Base-by-base conservation (phyloP, 192 early-diverging fungal genomes). In the Rhizophagus sp. region DNA sequence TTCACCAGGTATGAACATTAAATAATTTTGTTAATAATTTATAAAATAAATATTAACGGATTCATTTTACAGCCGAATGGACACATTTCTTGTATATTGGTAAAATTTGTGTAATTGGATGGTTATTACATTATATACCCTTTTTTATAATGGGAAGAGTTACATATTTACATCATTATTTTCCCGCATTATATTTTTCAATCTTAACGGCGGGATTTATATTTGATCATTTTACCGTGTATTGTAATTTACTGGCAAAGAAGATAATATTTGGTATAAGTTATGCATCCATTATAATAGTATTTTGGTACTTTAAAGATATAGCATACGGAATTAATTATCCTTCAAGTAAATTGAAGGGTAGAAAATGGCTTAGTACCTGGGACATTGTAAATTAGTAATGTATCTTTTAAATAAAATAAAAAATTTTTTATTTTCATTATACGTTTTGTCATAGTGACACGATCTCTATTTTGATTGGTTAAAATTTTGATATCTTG, bases 71-170 rank as follows among this genome's bases (percentile, higher is more conserved):
- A 63, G 84, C 49, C 12, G 85, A 88, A 77, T 95, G 92, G 93
- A 88, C 94, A 50, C 81, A 93, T 24, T 97, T 97, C 76, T 76
- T 86, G 22, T 94, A 90, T 73, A 90, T 87, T n/a, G 88, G 87
- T 24, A 92, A 95, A 80, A 82, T 94, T 17, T 89, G 95, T 61
- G 85, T 92, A 27, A 82, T 92, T 57, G 97, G 97, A n/a, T 99
- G 97, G 97, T 86, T 93, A 64, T 82, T 98, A 66, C 98, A 99
- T 84, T 99, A 97, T 84, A 52, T 93, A 41, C 97, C 97, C 24
- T 98, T 98, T 88, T 97, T 85, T 80, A 89, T 98, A 70, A 98
- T 99, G 96, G 97, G 97, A 39, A 93, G 98, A 41, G 96, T 98
- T 61, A 96, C 93, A 0, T 99, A 98, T 72, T 84, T 98, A 47